Base-by-base conservation (phyloP, 306 rosid genomes). In the Dryas alaskensis region DNA sequence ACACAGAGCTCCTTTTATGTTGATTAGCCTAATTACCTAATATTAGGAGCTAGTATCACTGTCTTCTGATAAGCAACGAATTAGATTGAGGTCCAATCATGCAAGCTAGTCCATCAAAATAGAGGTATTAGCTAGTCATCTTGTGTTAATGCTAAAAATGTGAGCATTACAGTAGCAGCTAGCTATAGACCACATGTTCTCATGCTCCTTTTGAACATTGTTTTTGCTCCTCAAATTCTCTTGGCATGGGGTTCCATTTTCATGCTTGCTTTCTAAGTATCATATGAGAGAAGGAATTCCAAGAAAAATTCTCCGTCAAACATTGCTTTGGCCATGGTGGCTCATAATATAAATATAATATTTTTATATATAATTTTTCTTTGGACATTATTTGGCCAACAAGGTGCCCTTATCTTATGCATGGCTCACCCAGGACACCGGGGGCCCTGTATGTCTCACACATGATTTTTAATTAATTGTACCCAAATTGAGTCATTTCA, bases 351-450 rank as follows among this genome's bases (percentile, higher is more conserved):
- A 45, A 45, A 45, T 5, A 45, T 5, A 45, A 8, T 45, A 45
- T 22, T 37, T 61, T 6, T 61, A 14, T 60, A 39, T 7, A 3
- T 22, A 37, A 37, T 11, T 39, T 60, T 7, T 10, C 39, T 17
- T 60, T 69, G 73, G 73, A 69, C 63, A 3, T n/a, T 40, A 45
- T 53, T 52, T 53, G 62, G 51, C 73, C 63, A 69, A 52, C 73
- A 69, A 69, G 73, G 73, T 69, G 10, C 39, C 39, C 50, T 10
- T 39, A 52, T 69, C 62, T 53, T 39, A 61, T 13, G 14, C 19
- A 37, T 22, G 66, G 47, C 47, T 46, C 0, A 3, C 37, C 37
- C 37, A 39, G 46, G 10, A 39, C 25, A 45, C 10, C 39, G 10
- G 3, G 66, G 22, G 22, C 5, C 66, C 45, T 60, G 19, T 13